phyloP scores from a whole-genome alignment of 164 flowering plant species.

The Pachysandra terminalis region DNA sequence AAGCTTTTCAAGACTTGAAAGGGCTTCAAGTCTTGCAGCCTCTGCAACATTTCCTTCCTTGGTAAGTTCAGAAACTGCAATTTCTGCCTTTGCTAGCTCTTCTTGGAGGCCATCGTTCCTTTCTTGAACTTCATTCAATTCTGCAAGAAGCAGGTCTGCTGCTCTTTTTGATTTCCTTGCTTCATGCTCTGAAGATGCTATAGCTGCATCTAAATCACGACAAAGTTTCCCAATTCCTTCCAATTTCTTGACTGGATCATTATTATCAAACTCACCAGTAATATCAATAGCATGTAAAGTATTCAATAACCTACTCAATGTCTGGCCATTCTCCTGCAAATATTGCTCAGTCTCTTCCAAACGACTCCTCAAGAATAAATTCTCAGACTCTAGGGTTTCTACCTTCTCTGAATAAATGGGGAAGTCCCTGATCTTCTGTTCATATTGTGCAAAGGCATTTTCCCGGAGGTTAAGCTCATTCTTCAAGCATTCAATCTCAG shows the following conservation, averaged over 20 bases:
- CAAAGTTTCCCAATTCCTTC: conserved; percentile 39
- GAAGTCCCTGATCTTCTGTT: conserved; percentile 49
- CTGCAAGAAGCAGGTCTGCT: conserved; percentile 80
- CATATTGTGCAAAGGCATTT: conserved; percentile 42
- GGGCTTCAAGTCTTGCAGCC: conserved; percentile 60
- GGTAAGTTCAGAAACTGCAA: conserved; percentile 42
- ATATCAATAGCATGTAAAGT: conserved; percentile 45
- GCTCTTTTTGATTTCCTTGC: conserved; percentile 76
- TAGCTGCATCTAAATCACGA: conserved; percentile 42
- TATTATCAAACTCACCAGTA: conserved; percentile 26
- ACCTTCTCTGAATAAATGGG: conserved; percentile 38
- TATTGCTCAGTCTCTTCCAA: conserved; percentile 49
- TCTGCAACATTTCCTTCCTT: conserved; percentile 54
- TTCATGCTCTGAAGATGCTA: conserved; percentile 60
- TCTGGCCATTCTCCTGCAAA: conserved; percentile 44
- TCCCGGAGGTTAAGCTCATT: conserved; percentile 43
- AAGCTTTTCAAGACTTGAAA: conserved; percentile 47
- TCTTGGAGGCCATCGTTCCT: conserved; percentile 86
- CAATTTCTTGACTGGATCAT: conserved; percentile 63
- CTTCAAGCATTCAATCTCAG: conserved; percentile 51
- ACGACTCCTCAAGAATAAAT: conserved; percentile 37
- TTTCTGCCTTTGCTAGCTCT: conserved; percentile 50
- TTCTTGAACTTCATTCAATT: conserved; percentile 95
- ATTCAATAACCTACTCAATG: conserved; percentile 40
- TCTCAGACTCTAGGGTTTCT: conserved; percentile 54